Evolutionary conservation across 106 monocot species (phyloP).

Genomic region (Acorus calamus): DNA sequence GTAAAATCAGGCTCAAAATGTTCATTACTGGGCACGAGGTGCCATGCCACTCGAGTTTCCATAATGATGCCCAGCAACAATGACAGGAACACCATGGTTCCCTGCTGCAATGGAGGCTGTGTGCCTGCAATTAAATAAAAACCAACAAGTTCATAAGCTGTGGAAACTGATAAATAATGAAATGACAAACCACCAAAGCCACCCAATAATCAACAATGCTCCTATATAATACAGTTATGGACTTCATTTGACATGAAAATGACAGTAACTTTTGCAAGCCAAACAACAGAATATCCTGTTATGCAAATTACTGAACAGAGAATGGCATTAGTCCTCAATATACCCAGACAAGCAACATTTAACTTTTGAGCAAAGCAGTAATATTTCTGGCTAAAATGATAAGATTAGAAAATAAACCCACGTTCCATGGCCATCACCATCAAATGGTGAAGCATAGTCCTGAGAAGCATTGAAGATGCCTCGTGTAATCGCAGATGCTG

Average conservation of each 20-base stretch:
- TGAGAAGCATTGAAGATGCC: slow-evolving; percentile 80
- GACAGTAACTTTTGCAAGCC: too few relatives aligned
- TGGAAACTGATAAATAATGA: too few relatives aligned
- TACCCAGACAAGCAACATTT: not conserved
- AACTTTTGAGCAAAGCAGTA: not conserved
- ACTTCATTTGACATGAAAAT: too few relatives aligned
- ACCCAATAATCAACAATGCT: too few relatives aligned
- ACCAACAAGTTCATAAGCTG: not conserved
- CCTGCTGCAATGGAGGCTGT: slow-evolving; percentile 96
- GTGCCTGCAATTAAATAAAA: slow-evolving; percentile 37
- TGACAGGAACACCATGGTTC: slow-evolving; percentile 80
- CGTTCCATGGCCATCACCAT: slow-evolving; percentile 99
- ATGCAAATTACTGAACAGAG: too few relatives aligned
- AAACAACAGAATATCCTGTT: too few relatives aligned
- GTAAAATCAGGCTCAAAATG: not conserved
- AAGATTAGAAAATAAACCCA: slow-evolving; percentile 26
- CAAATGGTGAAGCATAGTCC: slow-evolving; percentile 91
- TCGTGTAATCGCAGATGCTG: slow-evolving; percentile 87
- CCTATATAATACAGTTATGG: too few relatives aligned
- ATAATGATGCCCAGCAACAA: slow-evolving; percentile 80
- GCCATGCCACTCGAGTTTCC: slow-evolving; percentile 99
- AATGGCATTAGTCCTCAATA: too few relatives aligned
- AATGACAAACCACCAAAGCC: too few relatives aligned
- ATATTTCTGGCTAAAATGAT: not conserved
- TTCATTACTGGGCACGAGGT: slow-evolving; percentile 86